Conservation (phyloP, 306 rosid genomes). For the Cucurbita argyrosperma region DNA sequence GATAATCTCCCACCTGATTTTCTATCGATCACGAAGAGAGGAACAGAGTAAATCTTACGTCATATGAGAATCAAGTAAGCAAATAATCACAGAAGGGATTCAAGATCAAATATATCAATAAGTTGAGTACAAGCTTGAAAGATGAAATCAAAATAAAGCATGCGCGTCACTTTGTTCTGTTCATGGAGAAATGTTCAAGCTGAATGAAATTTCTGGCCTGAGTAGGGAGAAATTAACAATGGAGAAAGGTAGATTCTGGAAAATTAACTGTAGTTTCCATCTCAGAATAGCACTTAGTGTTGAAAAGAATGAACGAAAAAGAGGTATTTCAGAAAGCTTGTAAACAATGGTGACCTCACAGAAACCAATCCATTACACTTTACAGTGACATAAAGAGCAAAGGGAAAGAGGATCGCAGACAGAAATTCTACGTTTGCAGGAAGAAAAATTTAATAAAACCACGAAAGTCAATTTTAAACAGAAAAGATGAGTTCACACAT, state of each 20-base stretch:
- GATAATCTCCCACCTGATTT: constrained; percentile 59
- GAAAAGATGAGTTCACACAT: background rate
- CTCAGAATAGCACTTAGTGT: background rate
- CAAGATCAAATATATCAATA: background rate
- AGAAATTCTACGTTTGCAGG: constrained; percentile 2
- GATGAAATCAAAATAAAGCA: background rate
- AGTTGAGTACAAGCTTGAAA: background rate
- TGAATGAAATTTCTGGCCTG: background rate
- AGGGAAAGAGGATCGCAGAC: background rate
- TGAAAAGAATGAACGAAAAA: background rate
- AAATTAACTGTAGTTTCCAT: background rate
- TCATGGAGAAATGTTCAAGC: background rate
- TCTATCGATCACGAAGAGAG: constrained; percentile 30
- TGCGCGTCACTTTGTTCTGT: background rate
- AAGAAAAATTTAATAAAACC: background rate
- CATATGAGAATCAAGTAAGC: background rate
- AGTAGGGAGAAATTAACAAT: background rate
- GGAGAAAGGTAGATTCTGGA: background rate
- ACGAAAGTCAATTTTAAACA: background rate
- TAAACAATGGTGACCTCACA: background rate
- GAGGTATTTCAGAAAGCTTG: background rate
- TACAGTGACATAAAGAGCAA: background rate
- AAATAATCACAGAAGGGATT: background rate
- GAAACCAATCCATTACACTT: background rate
- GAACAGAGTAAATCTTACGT: constrained; percentile 5